phyloP scores from a whole-genome alignment of 805 yeast genomes.

The Candida sonorensis region DNA sequence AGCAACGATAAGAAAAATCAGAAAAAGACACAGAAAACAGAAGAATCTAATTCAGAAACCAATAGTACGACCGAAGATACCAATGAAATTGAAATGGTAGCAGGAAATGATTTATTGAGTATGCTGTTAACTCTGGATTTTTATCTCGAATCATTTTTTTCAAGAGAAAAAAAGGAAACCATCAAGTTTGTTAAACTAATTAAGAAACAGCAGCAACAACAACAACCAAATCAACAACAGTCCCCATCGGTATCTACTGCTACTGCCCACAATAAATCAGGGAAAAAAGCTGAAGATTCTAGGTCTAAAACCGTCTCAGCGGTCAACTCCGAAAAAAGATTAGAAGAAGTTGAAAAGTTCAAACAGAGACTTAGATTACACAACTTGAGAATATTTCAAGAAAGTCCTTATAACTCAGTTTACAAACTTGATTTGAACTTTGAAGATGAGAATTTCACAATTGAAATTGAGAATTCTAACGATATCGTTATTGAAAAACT shows the following conservation, averaged over 20 bases:
- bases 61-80: slow-evolving; percentile 5
- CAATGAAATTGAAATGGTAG: slow-evolving; percentile 27
- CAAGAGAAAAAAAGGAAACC: slow-evolving; percentile 53
- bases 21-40: slow-evolving; percentile 15
- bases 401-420: slow-evolving; percentile 23
- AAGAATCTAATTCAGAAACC: slow-evolving; percentile 13
- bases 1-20: too few relatives aligned
- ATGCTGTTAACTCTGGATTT: slow-evolving; percentile 49
- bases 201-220: slow-evolving; percentile 13
- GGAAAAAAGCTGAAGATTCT: too few relatives aligned
- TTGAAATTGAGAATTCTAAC: slow-evolving; percentile 24
- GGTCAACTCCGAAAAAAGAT: slow-evolving; percentile 12
- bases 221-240: too few relatives aligned
- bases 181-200: slow-evolving; percentile 45
- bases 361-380: slow-evolving; percentile 19
- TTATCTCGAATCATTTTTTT: slow-evolving; percentile 51
- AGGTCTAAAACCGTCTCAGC: too few relatives aligned
- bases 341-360: slow-evolving; percentile 21
- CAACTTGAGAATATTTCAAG: slow-evolving; percentile 20
- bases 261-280: too few relatives aligned
- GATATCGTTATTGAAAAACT: slow-evolving; percentile 21
- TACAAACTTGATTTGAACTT: slow-evolving; percentile 22
- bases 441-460: slow-evolving; percentile 20
- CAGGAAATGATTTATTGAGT: slow-evolving; percentile 47
- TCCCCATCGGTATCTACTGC: too few relatives aligned